These are phyloP conservation scores for Sclerotinia borealis DNA, from an alignment of 2,329 filamentous ascomycete species.

Conservation along the genomic window DNA sequence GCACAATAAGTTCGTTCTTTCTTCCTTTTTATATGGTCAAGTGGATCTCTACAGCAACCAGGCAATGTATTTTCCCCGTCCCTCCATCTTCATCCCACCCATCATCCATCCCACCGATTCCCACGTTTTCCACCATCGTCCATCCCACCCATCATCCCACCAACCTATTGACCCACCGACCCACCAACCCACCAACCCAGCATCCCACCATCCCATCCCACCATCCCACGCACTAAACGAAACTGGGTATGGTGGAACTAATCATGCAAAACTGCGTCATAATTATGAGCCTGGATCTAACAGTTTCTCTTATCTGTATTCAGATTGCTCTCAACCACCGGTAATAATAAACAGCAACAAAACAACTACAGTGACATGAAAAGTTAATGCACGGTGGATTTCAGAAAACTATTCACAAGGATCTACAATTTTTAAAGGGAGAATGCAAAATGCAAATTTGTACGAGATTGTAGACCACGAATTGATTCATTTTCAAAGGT, in stretches of 20 bases:
- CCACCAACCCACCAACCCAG: neutral
- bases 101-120: too few relatives aligned
- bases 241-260: neutral
- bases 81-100: neutral
- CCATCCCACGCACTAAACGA: neutral
- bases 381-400: neutral
- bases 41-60: neutral
- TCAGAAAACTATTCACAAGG: neutral
- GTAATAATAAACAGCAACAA: neutral
- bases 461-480: neutral
- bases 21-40: neutral
- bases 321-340: neutral
- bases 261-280: slow-evolving; percentile 5
- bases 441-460: neutral
- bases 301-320: neutral
- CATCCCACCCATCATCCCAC: neutral
- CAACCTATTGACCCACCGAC: too few relatives aligned
- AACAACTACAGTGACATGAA: neutral
- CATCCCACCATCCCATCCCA: neutral
- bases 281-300: neutral
- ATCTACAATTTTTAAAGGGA: neutral
- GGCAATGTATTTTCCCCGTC: neutral
- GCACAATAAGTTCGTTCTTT: neutral
- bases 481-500: too few relatives aligned
- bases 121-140: too few relatives aligned